A percentile compares a stretch with the other conserved stretches of the same genome.
phyloP scores from a whole-genome alignment of 1,139 yeast genomes.

The Tardiomyces depauwii region DNA sequence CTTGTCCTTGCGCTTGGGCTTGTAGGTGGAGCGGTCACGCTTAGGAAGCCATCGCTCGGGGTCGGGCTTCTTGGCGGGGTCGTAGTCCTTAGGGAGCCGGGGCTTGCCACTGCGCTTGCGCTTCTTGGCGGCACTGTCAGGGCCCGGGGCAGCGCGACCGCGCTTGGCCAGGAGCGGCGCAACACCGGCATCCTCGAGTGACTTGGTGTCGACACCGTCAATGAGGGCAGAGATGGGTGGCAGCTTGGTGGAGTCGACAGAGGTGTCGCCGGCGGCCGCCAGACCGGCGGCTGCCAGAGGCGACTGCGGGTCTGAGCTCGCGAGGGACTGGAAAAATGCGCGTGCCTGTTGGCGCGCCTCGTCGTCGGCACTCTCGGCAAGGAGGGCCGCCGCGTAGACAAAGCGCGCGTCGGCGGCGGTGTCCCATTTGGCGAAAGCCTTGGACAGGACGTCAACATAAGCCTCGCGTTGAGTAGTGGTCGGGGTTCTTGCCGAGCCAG shows the following conservation, averaged over 20 bases:
- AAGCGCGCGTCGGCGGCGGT: neutral
- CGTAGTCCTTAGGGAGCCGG: constrained; percentile 32
- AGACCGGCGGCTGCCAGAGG: neutral
- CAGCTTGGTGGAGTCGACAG: constrained; percentile 15
- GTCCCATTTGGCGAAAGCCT: neutral
- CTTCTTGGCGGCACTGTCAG: constrained; percentile 5
- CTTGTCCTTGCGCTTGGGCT: constrained; percentile 46
- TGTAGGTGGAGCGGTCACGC: constrained; percentile 75
- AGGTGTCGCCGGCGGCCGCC: constrained; percentile 17
- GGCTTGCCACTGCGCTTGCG: constrained; percentile 29
- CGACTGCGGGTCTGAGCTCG: constrained; percentile 2
- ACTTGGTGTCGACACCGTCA: constrained; percentile 30
- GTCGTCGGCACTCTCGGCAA: constrained; percentile 8
- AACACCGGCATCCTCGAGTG: constrained; percentile 30
- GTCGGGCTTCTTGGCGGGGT: constrained; percentile 33
- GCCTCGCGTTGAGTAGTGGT: neutral
- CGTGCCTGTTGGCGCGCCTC: constrained; percentile 7
- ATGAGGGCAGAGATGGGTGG: constrained; percentile 32
- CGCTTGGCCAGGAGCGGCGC: constrained; percentile 24
- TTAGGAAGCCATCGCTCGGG: constrained; percentile 87
- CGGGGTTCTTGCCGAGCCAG: neutral
- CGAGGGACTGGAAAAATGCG: constrained; percentile 5
- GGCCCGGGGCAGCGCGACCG: constrained; percentile 10
- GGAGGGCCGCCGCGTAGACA: constrained; percentile 7
- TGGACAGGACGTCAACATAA: neutral